A percentile compares a stretch with the other conserved stretches of the same genome.
phyloP scores from a whole-genome alignment of 23 red algal species.

The Chondrus crispus region DNA sequence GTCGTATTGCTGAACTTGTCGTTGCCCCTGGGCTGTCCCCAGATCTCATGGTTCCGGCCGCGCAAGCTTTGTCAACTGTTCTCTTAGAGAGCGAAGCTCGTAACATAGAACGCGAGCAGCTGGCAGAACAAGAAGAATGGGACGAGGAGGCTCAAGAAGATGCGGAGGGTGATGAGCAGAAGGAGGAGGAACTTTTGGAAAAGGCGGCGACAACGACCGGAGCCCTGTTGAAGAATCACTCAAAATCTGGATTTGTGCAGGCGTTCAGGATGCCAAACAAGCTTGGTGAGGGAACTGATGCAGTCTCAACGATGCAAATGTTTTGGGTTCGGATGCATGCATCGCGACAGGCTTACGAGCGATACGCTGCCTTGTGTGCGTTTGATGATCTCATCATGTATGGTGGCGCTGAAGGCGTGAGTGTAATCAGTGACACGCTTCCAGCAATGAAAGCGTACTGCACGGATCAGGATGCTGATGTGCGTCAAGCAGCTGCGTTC shows the following conservation, averaged over 20 bases:
- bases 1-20: slow-evolving; percentile 44
- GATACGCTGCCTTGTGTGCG: slow-evolving; percentile 81
- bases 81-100: slow-evolving; percentile 74
- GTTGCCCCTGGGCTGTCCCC: slow-evolving; percentile 33
- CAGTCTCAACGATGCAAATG: slow-evolving; percentile 46
- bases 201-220: slow-evolving; percentile 30
- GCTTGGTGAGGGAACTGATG: slow-evolving; percentile 21
- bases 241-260: slow-evolving; percentile 33
- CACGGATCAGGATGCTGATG: slow-evolving; percentile 60
- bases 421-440: slow-evolving; percentile 47
- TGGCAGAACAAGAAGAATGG: slow-evolving; percentile 74
- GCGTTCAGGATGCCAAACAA: slow-evolving; percentile 54
- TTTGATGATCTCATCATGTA: slow-evolving; percentile 80
- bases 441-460: slow-evolving; percentile 71
- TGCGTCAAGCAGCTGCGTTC: slow-evolving; percentile 84
- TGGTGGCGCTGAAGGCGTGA: slow-evolving; percentile 66
- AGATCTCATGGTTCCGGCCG: slow-evolving; percentile 32
- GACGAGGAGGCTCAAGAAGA: slow-evolving; percentile 83
- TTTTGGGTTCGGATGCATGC: slow-evolving; percentile 74
- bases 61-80: slow-evolving; percentile 52
- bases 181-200: slow-evolving; percentile 71
- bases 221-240: slow-evolving; percentile 36
- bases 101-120: slow-evolving; percentile 57
- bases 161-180: slow-evolving; percentile 48
- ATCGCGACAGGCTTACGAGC: slow-evolving; percentile 51